These are phyloP conservation scores for Coniophora puteana DNA, from an alignment of 1,284 basidiomycete genomes.

Conservation along the genomic window DNA sequence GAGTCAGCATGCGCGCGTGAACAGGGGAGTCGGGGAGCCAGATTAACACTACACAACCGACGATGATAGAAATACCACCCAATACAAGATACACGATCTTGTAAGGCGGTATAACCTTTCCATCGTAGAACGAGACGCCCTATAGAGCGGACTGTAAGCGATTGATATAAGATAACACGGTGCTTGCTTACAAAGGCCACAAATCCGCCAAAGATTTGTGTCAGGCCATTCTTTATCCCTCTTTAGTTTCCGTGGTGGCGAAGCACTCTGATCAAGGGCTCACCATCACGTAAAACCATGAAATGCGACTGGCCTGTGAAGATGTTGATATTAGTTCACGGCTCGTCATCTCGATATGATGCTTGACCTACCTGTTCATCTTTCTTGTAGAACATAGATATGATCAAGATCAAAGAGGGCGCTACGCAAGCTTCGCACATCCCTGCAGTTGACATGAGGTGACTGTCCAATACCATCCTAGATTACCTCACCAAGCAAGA, in stretches of 20 bases:
- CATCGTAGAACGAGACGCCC: slow-evolving; percentile 57
- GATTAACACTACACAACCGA: slow-evolving; percentile 53
- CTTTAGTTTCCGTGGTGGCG: background rate
- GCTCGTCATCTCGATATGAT: background rate
- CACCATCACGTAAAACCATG: slow-evolving; percentile 70
- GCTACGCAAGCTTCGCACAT: slow-evolving; percentile 66
- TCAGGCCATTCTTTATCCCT: slow-evolving; percentile 49
- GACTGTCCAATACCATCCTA: background rate
- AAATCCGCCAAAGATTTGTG: slow-evolving; percentile 62
- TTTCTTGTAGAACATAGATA: slow-evolving; percentile 71
- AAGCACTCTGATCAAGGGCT: slow-evolving; percentile 5
- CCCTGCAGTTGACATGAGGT: slow-evolving; percentile 30
- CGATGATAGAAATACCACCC: slow-evolving; percentile 56
- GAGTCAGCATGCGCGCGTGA: slow-evolving; percentile 51
- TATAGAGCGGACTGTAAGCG: slow-evolving; percentile 14
- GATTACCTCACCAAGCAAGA: slow-evolving; percentile 47
- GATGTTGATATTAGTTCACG: slow-evolving; percentile 3
- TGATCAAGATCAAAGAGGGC: slow-evolving; percentile 58
- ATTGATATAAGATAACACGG: background rate
- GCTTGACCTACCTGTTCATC: slow-evolving; percentile 48
- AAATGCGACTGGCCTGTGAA: slow-evolving; percentile 50
- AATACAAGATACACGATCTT: slow-evolving; percentile 63
- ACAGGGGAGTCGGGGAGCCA: slow-evolving; percentile 69
- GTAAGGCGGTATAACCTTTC: slow-evolving; percentile 46
- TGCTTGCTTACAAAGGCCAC: slow-evolving; percentile 49